A percentile compares a stretch with the other conserved stretches of the same genome.
Evolutionary conservation across 1,139 yeast genomes (phyloP).

Genomic region (Scheffersomyces illinoinensis): DNA sequence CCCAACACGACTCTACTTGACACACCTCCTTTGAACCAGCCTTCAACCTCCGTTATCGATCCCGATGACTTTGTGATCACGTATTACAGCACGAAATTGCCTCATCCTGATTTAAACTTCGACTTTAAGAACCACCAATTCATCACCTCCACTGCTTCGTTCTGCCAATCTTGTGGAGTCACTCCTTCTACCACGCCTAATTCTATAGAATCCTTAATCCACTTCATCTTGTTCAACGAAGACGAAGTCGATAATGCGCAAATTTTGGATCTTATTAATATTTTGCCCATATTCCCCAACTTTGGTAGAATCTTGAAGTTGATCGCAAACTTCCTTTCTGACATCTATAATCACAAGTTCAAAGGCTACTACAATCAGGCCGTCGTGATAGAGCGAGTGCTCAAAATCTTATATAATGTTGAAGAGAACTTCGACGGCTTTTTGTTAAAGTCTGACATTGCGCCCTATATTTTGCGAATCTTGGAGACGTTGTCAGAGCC

Average conservation of each 20-base stretch:
- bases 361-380: constrained; percentile 19
- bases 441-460: constrained; percentile 40
- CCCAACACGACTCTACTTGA: constrained; percentile 3
- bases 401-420: constrained; percentile 29
- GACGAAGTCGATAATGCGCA: constrained; percentile 26
- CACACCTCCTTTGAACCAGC: constrained; percentile 1
- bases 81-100: constrained; percentile 33
- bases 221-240: constrained; percentile 58
- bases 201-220: constrained; percentile 70
- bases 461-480: constrained; percentile 38
- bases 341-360: constrained; percentile 22
- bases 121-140: constrained; percentile 46
- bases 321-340: constrained; percentile 23
- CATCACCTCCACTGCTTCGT: constrained; percentile 10
- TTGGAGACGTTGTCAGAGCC: constrained; percentile 28
- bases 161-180: constrained; percentile 10
- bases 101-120: constrained; percentile 68
- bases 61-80: constrained; percentile 20
- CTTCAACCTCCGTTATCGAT: constrained; percentile 1
- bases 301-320: constrained; percentile 52
- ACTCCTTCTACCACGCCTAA: constrained; percentile 5
- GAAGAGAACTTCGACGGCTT: constrained; percentile 40
- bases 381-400: constrained; percentile 14
- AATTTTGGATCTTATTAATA: constrained; percentile 49
- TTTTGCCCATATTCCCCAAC: constrained; percentile 68